Evolutionary conservation across 2,329 filamentous ascomycete genomes (phyloP).

Genomic region (Tolypocladium tundrense): DNA sequence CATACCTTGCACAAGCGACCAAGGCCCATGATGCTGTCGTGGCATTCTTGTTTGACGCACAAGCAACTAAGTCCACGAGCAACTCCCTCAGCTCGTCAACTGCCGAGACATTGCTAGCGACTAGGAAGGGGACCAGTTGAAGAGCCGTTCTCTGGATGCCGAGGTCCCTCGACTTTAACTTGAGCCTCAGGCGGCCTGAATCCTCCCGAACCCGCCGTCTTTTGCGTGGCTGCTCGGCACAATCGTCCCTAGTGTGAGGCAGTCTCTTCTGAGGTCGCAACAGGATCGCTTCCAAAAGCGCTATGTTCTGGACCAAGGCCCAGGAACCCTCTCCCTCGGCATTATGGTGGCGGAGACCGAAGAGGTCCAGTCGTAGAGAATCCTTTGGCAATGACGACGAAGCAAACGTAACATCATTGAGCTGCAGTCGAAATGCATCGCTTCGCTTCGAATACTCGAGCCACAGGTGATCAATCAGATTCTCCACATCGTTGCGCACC

Average conservation of each 20-base stretch:
- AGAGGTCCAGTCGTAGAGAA: conserved; percentile 37
- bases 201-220: conserved; percentile 32
- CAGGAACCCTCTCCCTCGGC: conserved; percentile 47
- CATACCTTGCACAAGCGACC: conserved; percentile 69
- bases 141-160: conserved; percentile 40
- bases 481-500: conserved; percentile 42
- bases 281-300: conserved; percentile 43
- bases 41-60: conserved; percentile 60
- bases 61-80: conserved; percentile 45
- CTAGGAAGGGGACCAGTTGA: conserved; percentile 47
- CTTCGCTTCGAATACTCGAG: conserved; percentile 65
- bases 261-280: conserved; percentile 14
- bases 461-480: conserved; percentile 62
- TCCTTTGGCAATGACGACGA: conserved; percentile 29
- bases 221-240: conserved; percentile 41
- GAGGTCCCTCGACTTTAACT: conserved; percentile 33
- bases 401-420: conserved; percentile 63
- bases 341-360: conserved; percentile 43
- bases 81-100: conserved; percentile 43
- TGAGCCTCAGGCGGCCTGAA: conserved; percentile 36
- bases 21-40: conserved; percentile 70
- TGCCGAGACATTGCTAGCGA: conserved; percentile 33
- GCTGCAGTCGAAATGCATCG: conserved; percentile 60
- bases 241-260: conserved; percentile 13
- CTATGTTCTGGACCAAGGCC: conserved; percentile 48